Evolutionary conservation across 1,139 yeast genomes (phyloP), one percentile per base, ranked within the genome.

Genomic region (Protomyces gravidus): DNA sequence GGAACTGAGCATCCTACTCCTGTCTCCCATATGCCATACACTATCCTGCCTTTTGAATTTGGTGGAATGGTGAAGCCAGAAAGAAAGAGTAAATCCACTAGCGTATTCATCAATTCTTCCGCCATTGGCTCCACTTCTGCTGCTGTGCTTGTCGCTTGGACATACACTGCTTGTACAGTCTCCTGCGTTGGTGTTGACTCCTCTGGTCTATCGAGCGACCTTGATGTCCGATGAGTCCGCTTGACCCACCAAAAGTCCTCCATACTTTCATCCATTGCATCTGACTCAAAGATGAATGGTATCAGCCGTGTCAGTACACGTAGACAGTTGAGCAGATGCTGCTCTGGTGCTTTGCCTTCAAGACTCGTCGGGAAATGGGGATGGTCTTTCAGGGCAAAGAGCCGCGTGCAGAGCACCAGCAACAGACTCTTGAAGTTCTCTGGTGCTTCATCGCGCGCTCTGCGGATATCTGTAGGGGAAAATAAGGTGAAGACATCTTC

Each of bases 1-100:
- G 85, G 81, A 0, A 74, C 67, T 6, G 74, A 69, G 62, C 78
- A 70, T 0, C 89, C 94, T 45, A 88, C 77, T 1, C 96, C 96
- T 0, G 87, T 82, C 66, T 86, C 94, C 95, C 68, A 65, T 39
- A 62, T 64, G 5, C 64, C 48, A 49, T 64, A 63, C 11, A 59
- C 61, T 9, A 64, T 64, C 46, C 63, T 62, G 5, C 63, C 51
- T 17, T 58, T 49, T 19, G 42, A 64, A 32, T 65, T 46, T 4
- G 70, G 70, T 1, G 79, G 72, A 13, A 82, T 69, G 0, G 94
- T 83, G 67, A 86, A 86, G 0, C 82, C 84, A 32, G 78, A 75
- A 53, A 78, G 76, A 68, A 86, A 86, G 36, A 87, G 71, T 50
- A 86, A 70, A 45, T 78, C 77, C 5, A 83, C 73, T 11, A 81